Base-by-base conservation (phyloP, 2,329 filamentous ascomycete genomes). In the Colletotrichum cuscutae region DNA sequence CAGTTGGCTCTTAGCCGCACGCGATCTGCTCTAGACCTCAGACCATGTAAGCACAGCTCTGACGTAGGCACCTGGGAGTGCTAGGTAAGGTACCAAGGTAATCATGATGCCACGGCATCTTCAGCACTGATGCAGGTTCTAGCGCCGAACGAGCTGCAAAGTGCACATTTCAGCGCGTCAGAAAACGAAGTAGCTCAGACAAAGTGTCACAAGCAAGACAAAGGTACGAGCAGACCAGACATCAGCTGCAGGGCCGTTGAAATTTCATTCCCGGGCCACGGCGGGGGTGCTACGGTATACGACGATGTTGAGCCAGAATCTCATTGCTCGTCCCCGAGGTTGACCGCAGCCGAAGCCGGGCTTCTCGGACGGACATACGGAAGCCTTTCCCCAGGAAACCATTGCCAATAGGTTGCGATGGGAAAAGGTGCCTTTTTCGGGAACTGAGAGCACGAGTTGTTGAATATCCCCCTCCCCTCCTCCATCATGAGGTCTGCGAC, bases 41-140 rank as follows among this genome's bases (percentile, higher is more conserved):
- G 37, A 19, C 37, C 37, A 42, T 42, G 37, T 49, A 26, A 32
- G 60, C 42, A 63, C 61, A 49, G 19, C 22, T 53, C 54, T 65
- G 54, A 54, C 67, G 54, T 65, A 35, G 32, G 32, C 12, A 32
- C 30, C 30, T 11, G 30, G 30, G 30, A 4, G 2, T 32, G 30
- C 30, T 32, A 32, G 30, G 30, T 11, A 32, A 32, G 30, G 30
- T 32, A 32, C 30, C 11, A 32, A 35, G 32, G 32, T 35, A 54
- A 32, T 59, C 56, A 59, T 59, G 53, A 65, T 37, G 22, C 35
- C 53, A 37, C 61, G 61, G 53, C 26, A 61, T 59, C 24, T 65
- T 53, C 26, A 58, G 61, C 66, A 28, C 37, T 19, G 53, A 0
- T 58, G 68, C 63, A 67, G 68, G 30, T 52, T 53, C 56, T 67